Evolutionary conservation across 2,329 filamentous ascomycete genomes (phyloP).

Genomic region (Metarhizium sp.): DNA sequence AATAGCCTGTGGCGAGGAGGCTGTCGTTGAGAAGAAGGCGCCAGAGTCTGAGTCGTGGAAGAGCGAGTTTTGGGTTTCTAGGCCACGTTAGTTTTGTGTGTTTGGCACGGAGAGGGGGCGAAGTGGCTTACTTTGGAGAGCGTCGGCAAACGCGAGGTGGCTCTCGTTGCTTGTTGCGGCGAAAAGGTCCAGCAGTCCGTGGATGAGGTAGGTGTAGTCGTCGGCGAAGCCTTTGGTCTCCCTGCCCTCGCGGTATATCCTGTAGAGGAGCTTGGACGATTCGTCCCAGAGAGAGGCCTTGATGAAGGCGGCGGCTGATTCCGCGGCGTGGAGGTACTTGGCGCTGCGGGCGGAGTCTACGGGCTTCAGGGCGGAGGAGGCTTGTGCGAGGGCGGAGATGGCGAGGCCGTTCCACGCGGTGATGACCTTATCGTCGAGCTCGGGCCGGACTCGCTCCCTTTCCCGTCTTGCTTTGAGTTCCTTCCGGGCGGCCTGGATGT

Average conservation of each 20-base stretch:
- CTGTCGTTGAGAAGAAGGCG: slow-evolving; percentile 66
- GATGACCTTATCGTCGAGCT: slow-evolving; percentile 80
- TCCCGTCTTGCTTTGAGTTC: slow-evolving; percentile 66
- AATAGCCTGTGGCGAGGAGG: slow-evolving; percentile 57
- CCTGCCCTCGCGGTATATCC: slow-evolving; percentile 61
- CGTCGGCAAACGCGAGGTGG: slow-evolving; percentile 73
- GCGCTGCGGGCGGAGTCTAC: slow-evolving; percentile 48
- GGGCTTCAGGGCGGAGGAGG: slow-evolving; percentile 56
- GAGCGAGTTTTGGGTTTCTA: slow-evolving; percentile 60
- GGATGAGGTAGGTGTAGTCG: slow-evolving; percentile 85
- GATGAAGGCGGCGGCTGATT: slow-evolving; percentile 63
- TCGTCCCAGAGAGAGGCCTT: slow-evolving; percentile 63
- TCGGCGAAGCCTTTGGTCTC: slow-evolving; percentile 73
- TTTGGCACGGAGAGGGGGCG: not conserved
- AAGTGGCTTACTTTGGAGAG: slow-evolving; percentile 55
- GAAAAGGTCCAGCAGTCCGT: slow-evolving; percentile 76
- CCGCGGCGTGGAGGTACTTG: slow-evolving; percentile 56
- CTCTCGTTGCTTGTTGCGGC: slow-evolving; percentile 68
- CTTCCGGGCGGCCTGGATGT: slow-evolving; percentile 56
- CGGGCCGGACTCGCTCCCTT: slow-evolving; percentile 64
- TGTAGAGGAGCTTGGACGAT: slow-evolving; percentile 52
- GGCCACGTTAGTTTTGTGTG: not conserved
- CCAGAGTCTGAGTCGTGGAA: slow-evolving; percentile 64
- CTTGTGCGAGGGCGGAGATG: slow-evolving; percentile 71
- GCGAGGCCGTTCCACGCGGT: slow-evolving; percentile 83